Conservation (phyloP, 192 early-diverging fungal genomes). For the Coemansia javaensis region DNA sequence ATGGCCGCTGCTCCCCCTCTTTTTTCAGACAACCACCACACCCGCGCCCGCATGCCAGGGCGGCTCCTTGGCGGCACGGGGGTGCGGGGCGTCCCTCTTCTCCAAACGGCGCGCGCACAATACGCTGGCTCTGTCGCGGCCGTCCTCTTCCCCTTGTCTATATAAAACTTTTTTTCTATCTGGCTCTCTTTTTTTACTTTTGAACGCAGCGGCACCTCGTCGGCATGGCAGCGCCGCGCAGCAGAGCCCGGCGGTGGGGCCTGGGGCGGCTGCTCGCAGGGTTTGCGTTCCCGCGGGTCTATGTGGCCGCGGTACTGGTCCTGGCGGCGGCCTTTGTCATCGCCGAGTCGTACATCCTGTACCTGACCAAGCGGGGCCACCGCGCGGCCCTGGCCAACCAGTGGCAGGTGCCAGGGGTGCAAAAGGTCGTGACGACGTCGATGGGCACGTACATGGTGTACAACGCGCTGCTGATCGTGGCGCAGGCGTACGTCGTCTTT, state of each 20-base stretch:
- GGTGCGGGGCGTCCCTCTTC: too few relatives aligned
- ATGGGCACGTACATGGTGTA: constrained; percentile 44
- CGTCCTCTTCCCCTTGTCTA: too few relatives aligned
- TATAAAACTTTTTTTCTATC: too few relatives aligned
- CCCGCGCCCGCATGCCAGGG: too few relatives aligned
- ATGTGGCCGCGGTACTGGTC: constrained; percentile 17
- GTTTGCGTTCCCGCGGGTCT: constrained; percentile 21
- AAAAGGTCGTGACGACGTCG: constrained; percentile 28
- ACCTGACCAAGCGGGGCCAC: constrained; percentile 15
- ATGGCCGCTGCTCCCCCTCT: too few relatives aligned
- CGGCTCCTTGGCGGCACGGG: too few relatives aligned
- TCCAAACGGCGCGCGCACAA: too few relatives aligned
- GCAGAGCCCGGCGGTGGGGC: not conserved
- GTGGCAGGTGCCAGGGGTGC: constrained; percentile 36
- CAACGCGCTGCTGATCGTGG: constrained; percentile 41
- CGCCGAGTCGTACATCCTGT: constrained; percentile 38
- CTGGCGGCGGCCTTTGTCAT: constrained; percentile 36
- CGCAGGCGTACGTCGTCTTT: constrained; percentile 40
- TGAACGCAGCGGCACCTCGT: too few relatives aligned
- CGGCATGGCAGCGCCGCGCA: too few relatives aligned
- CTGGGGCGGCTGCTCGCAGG: constrained; percentile 12
- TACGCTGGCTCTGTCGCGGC: too few relatives aligned
- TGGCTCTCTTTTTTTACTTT: too few relatives aligned
- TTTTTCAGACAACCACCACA: too few relatives aligned
- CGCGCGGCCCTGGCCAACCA: constrained; percentile 4